phyloP scores from a whole-genome alignment of 1,284 basidiomycete species.

The Ceratobasidium sp. region DNA sequence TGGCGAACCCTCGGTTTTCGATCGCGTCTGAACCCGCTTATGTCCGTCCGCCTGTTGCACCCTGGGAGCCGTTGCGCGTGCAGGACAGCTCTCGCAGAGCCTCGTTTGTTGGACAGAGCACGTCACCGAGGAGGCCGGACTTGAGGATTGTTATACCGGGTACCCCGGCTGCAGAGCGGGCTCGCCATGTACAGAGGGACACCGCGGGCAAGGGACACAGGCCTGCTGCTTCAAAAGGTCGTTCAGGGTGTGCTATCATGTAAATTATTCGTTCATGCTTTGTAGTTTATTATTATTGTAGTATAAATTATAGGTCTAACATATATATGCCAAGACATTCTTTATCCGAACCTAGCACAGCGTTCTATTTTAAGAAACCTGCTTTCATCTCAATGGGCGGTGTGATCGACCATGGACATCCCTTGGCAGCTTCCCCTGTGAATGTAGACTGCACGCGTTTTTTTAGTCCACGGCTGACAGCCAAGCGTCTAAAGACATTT shows the following conservation, averaged over 20 bases:
- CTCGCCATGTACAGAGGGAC: neutral
- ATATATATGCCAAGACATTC: neutral
- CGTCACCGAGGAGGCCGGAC: neutral
- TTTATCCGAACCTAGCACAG: neutral
- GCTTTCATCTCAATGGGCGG: no score
- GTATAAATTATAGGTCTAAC: neutral
- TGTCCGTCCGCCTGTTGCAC: neutral
- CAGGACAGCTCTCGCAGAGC: slow-evolving; percentile 6
- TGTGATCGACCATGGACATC: no score
- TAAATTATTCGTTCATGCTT: slow-evolving; percentile 1
- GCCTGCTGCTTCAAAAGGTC: slow-evolving; percentile 11
- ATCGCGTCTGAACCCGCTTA: slow-evolving; percentile 13
- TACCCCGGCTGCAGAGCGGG: neutral
- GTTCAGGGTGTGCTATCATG: slow-evolving; percentile 36
- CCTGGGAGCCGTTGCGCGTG: neutral
- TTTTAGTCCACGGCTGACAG: neutral
- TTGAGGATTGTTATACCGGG: slow-evolving; percentile 24
- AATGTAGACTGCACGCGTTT: neutral
- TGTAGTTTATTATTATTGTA: slow-evolving; percentile 9
- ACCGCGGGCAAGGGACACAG: slow-evolving; percentile 3
- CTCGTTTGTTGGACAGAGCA: neutral
- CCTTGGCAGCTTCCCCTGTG: neutral
- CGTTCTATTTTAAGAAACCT: neutral
- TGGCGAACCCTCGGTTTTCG: slow-evolving; percentile 22
- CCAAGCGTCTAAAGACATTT: neutral